phyloP scores from a whole-genome alignment of 73 alveolate species.

The Breviolum minutum region DNA sequence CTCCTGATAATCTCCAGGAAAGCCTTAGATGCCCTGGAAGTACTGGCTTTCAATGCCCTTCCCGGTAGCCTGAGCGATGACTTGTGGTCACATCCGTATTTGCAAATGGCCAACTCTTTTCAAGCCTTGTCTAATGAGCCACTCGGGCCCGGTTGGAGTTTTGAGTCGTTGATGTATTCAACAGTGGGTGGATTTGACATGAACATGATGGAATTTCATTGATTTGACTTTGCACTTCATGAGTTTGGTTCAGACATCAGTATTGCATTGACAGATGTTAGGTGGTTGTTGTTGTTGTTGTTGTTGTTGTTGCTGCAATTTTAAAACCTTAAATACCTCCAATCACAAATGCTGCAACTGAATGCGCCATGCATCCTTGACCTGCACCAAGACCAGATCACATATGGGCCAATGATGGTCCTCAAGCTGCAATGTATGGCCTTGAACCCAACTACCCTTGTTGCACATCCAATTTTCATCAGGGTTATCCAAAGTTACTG shows the following conservation, averaged over 20 bases:
- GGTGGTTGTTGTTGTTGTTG: too few relatives aligned
- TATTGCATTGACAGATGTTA: too few relatives aligned
- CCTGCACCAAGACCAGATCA: slow-evolving; percentile 26
- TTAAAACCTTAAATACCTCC: neutral
- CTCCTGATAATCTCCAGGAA: neutral
- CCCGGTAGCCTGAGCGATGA: slow-evolving; percentile 94
- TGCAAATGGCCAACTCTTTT: slow-evolving; percentile 81
- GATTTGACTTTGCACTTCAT: too few relatives aligned
- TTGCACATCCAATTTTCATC: slow-evolving; percentile 93
- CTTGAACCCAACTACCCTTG: slow-evolving; percentile 75
- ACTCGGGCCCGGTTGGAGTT: neutral
- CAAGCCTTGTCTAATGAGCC: slow-evolving; percentile 62
- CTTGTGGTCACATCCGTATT: slow-evolving; percentile 89
- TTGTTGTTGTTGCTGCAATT: too few relatives aligned
- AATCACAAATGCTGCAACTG: neutral
- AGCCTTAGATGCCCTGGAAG: slow-evolving; percentile 59
- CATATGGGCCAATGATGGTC: slow-evolving; percentile 75
- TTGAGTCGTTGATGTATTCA: neutral
- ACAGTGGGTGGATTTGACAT: too few relatives aligned
- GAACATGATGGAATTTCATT: too few relatives aligned
- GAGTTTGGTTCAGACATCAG: too few relatives aligned
- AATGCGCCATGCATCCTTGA: too few relatives aligned
- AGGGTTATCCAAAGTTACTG: slow-evolving; percentile 68
- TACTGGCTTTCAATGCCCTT: slow-evolving; percentile 83
- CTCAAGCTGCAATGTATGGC: slow-evolving; percentile 84